Conservation (phyloP, 768 basidiomycete species). For the Mycena floridula region DNA sequence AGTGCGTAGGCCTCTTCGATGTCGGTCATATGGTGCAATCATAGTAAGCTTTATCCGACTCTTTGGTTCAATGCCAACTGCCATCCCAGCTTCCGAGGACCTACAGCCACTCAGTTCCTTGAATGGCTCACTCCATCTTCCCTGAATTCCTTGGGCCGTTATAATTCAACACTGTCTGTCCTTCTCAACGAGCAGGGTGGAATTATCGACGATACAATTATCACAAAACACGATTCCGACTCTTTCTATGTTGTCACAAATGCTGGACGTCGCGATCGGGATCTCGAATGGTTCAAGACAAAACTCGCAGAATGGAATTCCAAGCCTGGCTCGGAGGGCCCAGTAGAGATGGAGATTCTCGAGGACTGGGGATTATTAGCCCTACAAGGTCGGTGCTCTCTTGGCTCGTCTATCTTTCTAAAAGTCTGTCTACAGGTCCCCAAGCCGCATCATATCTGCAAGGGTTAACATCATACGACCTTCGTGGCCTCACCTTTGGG, state of each 20-base stretch:
- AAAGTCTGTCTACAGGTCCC: conserved; percentile 48
- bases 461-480: conserved; percentile 65
- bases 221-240: conserved; percentile 75
- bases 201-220: conserved; percentile 93
- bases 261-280: conserved; percentile 78
- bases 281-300: conserved; percentile 69
- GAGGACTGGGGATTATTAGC: conserved; percentile 87
- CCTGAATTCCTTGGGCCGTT: conserved; percentile 57
- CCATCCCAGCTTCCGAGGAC: conserved; percentile 67
- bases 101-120: conserved; percentile 73
- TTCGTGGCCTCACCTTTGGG: conserved; percentile 75
- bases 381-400: conserved; percentile 91
- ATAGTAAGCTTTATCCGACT: conserved; percentile 60
- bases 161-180: conserved; percentile 81
- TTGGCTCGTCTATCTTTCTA: conserved; percentile 11
- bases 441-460: conserved; percentile 79
- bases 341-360: conserved; percentile 73
- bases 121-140: conserved; percentile 89
- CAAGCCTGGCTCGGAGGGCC: conserved; percentile 37
- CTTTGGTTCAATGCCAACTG: neutral
- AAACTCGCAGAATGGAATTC: conserved; percentile 79
- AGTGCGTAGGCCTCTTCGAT: conserved; percentile 83
- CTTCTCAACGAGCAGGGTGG: conserved; percentile 86
- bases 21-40: conserved; percentile 98
- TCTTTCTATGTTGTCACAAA: conserved; percentile 96